phyloP scores from a whole-genome alignment of 805 yeast genomes.

The Saturnispora zaruensis region DNA sequence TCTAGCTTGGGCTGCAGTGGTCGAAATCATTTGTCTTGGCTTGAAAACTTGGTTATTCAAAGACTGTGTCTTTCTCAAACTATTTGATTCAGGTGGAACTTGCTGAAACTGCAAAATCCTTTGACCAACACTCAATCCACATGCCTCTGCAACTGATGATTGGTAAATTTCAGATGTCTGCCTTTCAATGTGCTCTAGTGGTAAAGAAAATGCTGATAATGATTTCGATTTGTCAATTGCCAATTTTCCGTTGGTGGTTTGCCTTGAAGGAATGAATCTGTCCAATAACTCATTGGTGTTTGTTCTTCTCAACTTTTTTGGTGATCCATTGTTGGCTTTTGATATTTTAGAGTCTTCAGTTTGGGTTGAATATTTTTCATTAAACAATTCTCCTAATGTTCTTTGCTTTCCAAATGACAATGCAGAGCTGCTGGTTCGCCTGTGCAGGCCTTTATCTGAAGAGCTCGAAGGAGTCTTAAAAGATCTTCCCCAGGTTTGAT shows the following conservation, averaged over 20 bases:
- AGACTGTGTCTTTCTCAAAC: slow-evolving; percentile 18
- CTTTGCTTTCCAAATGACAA: slow-evolving; percentile 6
- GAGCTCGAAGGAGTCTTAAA: neutral
- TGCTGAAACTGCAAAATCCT: slow-evolving; percentile 82
- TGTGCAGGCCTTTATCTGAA: slow-evolving; percentile 9
- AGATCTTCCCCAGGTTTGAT: neutral
- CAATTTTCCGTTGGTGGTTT: slow-evolving; percentile 39
- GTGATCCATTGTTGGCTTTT: slow-evolving; percentile 12
- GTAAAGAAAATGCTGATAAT: slow-evolving; percentile 28
- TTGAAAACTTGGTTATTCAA: slow-evolving; percentile 15
- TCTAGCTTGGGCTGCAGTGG: slow-evolving; percentile 52
- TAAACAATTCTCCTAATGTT: slow-evolving; percentile 11
- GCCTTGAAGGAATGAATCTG: slow-evolving; percentile 54
- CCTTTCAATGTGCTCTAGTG: slow-evolving; percentile 45
- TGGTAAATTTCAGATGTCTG: slow-evolving; percentile 54
- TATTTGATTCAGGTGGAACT: slow-evolving; percentile 56
- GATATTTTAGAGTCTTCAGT: neutral
- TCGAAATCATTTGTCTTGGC: slow-evolving; percentile 21
- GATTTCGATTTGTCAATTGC: slow-evolving; percentile 32
- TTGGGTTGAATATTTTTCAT: slow-evolving; percentile 7
- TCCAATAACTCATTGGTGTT: slow-evolving; percentile 36
- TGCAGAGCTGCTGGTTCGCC: slow-evolving; percentile 8
- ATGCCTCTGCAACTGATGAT: slow-evolving; percentile 85
- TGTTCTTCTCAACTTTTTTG: slow-evolving; percentile 25
- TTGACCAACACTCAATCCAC: slow-evolving; percentile 78